phyloP scores from a whole-genome alignment of 441 rosid species.

The Flueggea neowawraea region DNA sequence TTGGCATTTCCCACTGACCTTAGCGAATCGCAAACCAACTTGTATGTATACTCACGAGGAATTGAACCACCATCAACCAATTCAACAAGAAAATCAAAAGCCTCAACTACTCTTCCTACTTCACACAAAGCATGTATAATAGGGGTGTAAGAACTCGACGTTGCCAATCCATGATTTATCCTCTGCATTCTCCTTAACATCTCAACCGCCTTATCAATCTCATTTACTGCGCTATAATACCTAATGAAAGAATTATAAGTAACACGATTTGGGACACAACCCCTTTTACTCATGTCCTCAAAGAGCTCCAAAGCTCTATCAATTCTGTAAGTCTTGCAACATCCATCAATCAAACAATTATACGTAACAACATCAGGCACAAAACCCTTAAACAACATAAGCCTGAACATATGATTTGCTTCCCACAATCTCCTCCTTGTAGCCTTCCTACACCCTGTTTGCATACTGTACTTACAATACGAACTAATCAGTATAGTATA shows the following conservation, averaged over 20 bases:
- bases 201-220: constrained; percentile 68
- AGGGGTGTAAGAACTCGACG: constrained; percentile 67
- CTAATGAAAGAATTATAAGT: constrained; percentile 82
- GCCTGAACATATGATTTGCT: constrained; percentile 75
- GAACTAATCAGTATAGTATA: constrained; percentile 74
- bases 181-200: constrained; percentile 73
- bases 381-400: constrained; percentile 79
- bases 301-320: constrained; percentile 78
- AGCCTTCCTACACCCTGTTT: constrained; percentile 80
- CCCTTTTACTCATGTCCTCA: constrained; percentile 70
- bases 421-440: constrained; percentile 80
- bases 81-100: constrained; percentile 56
- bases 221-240: constrained; percentile 69
- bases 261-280: constrained; percentile 61
- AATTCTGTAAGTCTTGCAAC: constrained; percentile 69
- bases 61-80: constrained; percentile 61
- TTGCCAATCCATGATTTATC: constrained; percentile 60
- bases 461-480: constrained; percentile 71
- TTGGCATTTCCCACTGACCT: too few species aligned
- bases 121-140: constrained; percentile 78
- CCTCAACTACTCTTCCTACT: constrained; percentile 51
- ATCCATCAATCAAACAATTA: constrained; percentile 87
- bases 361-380: constrained; percentile 72
- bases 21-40: background rate
- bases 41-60: constrained; percentile 22